Evolutionary conservation across 208 protist species (phyloP).

Genomic region (Herpetomonas samuelpessoai): DNA sequence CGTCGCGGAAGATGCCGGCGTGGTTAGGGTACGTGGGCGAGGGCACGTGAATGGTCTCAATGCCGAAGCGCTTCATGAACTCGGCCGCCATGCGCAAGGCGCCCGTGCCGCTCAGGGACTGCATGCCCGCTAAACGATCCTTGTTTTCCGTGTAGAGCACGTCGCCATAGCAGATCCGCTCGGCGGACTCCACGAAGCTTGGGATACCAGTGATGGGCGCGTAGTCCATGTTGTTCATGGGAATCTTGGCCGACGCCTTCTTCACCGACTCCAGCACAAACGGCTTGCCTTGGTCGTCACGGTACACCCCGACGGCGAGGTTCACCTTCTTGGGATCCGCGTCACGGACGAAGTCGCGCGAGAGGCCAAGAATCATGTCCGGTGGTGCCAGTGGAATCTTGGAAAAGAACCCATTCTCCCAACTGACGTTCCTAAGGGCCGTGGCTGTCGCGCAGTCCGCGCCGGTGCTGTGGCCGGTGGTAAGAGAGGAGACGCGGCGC

Average conservation of each 20-base stretch:
- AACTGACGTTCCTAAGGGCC: not conserved
- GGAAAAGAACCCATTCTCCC: constrained; percentile 22
- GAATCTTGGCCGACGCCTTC: constrained; percentile 43
- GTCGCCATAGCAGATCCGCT: constrained; percentile 90
- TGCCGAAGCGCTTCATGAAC: constrained; percentile 38
- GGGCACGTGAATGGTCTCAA: constrained; percentile 33
- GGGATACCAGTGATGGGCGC: constrained; percentile 91
- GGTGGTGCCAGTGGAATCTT: constrained; percentile 43
- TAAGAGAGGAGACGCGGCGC: too few species aligned
- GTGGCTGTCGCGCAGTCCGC: too few species aligned
- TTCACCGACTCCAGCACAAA: constrained; percentile 90
- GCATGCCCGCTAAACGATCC: constrained; percentile 65
- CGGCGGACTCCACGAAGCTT: constrained; percentile 68
- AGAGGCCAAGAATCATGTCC: constrained; percentile 77
- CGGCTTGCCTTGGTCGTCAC: constrained; percentile 90
- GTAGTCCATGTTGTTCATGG: constrained; percentile 89
- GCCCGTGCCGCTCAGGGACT: constrained; percentile 84
- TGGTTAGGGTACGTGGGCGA: constrained; percentile 83
- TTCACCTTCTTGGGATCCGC: constrained; percentile 92
- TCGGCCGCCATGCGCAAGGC: constrained; percentile 67
- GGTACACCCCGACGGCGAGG: constrained; percentile 97
- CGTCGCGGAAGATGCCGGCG: constrained; percentile 52
- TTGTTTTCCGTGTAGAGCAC: constrained; percentile 23
- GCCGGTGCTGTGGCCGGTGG: too few species aligned
- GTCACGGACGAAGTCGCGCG: constrained; percentile 67